Evolutionary conservation across 805 yeast species (phyloP), one percentile per base, ranked within the genome.

Genomic region (Saccharomycopsis sp.): DNA sequence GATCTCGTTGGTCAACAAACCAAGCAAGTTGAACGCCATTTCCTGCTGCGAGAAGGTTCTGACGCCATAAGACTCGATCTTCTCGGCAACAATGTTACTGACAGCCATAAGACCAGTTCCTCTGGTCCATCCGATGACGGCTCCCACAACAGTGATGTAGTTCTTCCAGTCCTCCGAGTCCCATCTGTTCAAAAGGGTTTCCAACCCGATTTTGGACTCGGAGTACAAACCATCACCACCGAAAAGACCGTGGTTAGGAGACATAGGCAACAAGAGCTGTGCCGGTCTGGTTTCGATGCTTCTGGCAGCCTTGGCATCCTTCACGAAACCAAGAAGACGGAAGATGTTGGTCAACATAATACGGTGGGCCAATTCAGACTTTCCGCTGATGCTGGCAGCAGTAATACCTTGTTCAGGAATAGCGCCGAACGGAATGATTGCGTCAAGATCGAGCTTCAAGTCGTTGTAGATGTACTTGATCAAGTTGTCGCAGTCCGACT

Each of bases 111-210:
- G 85, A 70, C 99, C 99, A 61, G 99, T 94, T 75, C 99, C 99
- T 82, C 99, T 89, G 64, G 99, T 94, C 99, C 99, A 94, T 72
- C 99, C 99, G 74, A 94, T 94, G 65, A 94, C 82, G 52, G 99
- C 97, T 80, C 99, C 99, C 75, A 97, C 92, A 62, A 94, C 79
- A 60, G 98, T 94, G 77, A 94, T 84, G 78, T 89, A 94, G 64
- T 87, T 78, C 52, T 87, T 85, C 99, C 99, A 94, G 61, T 91
- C 87, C 80, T 94, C 99, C 53, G 99, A 92, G 75, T 86, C 81
- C 99, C 99, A 94, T 82, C 97, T 89, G 86, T 93, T 93, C 84
- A 94, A 91, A 71, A 94, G 78, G 35, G 98, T 93, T 78, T 94
- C 99, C 67, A 94, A 80, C 49, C 96, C 89, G 61, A 93, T 78